Evolutionary conservation across 2,329 filamentous ascomycete species (phyloP).

Genomic region (Albophoma yamanashiensis): DNA sequence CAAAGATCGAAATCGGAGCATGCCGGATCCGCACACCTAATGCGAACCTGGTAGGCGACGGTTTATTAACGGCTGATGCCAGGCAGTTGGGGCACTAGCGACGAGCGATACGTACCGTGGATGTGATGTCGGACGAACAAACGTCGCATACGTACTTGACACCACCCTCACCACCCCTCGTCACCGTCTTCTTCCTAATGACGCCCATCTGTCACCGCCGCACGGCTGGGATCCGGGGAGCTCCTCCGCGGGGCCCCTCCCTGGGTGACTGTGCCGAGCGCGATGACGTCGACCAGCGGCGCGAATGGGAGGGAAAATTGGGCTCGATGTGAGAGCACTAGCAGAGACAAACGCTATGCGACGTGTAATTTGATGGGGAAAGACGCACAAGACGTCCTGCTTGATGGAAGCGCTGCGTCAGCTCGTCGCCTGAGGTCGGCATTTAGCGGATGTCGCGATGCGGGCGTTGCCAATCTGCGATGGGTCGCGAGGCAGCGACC

Average conservation of each 20-base stretch:
- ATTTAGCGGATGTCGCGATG: slow-evolving; percentile 7
- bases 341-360: slow-evolving; percentile 5
- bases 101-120: slow-evolving; percentile 56
- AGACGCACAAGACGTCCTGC: slow-evolving; percentile 3
- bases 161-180: slow-evolving; percentile 73
- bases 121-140: slow-evolving; percentile 93
- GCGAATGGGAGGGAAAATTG: slow-evolving; percentile 2
- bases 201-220: slow-evolving; percentile 58
- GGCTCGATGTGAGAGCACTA: slow-evolving; percentile 9
- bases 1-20: slow-evolving; percentile 97
- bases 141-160: slow-evolving; percentile 97
- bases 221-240: slow-evolving; percentile 8
- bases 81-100: background rate
- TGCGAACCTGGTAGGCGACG: slow-evolving; percentile 59
- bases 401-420: slow-evolving; percentile 8
- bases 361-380: slow-evolving; percentile 19
- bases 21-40: slow-evolving; percentile 71
- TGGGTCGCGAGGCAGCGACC: background rate
- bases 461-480: background rate
- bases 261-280: background rate
- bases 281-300: slow-evolving; percentile 10
- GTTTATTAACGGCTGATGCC: slow-evolving; percentile 4
- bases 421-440: slow-evolving; percentile 6
- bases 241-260: background rate
- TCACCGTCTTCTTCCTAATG: slow-evolving; percentile 90